Percentiles rank a stretch among this genome's conserved stretches.
Conservation (phyloP, 1,284 basidiomycete genomes). For the Sporisorium sorghi region DNA sequence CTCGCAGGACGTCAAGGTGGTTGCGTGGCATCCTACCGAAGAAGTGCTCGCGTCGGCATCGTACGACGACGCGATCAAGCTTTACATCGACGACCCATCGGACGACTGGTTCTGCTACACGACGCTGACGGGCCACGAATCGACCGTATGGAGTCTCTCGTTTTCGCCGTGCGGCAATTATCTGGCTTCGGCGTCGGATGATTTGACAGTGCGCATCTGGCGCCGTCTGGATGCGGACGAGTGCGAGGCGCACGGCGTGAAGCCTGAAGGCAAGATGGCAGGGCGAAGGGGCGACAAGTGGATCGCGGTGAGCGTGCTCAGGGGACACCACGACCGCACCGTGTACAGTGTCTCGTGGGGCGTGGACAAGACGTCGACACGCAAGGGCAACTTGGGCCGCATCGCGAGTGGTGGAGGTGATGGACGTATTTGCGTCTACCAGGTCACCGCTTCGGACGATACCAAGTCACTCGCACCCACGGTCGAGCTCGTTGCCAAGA, state of each 20-base stretch:
- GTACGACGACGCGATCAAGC: constrained; percentile 95
- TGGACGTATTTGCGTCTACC: constrained; percentile 80
- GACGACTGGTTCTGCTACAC: constrained; percentile 94
- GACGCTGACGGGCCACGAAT: constrained; percentile 81
- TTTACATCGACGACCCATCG: constrained; percentile 91
- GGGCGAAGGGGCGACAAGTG: constrained; percentile 69
- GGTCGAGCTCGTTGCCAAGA: constrained; percentile 48
- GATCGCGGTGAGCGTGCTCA: constrained; percentile 66
- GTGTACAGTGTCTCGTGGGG: constrained; percentile 85
- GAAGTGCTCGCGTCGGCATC: constrained; percentile 96
- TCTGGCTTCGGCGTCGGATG: constrained; percentile 83
- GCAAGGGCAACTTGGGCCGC: constrained; percentile 75
- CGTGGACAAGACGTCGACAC: constrained; percentile 52
- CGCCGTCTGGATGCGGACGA: constrained; percentile 62
- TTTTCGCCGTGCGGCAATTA: constrained; percentile 82
- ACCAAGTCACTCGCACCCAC: constrained; percentile 28
- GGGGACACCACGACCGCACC: constrained; percentile 75
- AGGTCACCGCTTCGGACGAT: constrained; percentile 71
- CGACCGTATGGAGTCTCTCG: constrained; percentile 89
- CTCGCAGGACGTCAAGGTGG: constrained; percentile 92
- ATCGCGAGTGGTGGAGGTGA: constrained; percentile 81
- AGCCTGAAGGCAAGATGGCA: constrained; percentile 59
- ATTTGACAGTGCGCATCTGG: constrained; percentile 77
- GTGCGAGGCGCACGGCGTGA: constrained; percentile 60
- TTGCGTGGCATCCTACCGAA: constrained; percentile 93